phyloP scores from a whole-genome alignment of 352 stramenopile species.

The Globisporangium lucens region DNA sequence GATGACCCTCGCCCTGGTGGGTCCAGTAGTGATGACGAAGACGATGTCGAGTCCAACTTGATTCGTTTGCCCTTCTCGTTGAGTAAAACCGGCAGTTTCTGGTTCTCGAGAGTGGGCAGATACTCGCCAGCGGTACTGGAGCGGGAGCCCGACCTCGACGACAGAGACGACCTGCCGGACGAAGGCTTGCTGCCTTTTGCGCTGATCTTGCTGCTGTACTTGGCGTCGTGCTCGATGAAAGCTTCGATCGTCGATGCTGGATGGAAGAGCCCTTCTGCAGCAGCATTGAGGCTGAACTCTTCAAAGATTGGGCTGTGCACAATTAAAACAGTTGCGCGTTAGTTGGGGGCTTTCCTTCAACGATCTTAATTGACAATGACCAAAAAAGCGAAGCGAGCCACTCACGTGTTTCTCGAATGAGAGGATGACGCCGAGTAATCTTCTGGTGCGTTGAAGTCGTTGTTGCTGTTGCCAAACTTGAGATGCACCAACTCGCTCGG shows the following conservation, averaged over 20 bases:
- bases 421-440: conserved; percentile 2
- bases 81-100: conserved; percentile 26
- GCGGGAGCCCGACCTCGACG: conserved; percentile 18
- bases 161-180: conserved; percentile 20
- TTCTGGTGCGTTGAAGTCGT: conserved; percentile 12
- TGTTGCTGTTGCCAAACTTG: conserved; percentile 6
- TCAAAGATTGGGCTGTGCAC: conserved; percentile 46
- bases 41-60: conserved; percentile 16
- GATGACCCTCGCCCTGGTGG: not conserved
- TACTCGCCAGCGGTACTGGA: conserved; percentile 28
- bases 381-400: not conserved
- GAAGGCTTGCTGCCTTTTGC: conserved; percentile 10
- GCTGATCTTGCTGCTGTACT: conserved; percentile 28
- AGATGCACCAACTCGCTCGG: not conserved
- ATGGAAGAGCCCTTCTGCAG: conserved; percentile 73
- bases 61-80: conserved; percentile 31
- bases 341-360: not conserved
- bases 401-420: conserved; percentile 23
- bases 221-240: conserved; percentile 76
- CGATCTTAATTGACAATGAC: too few relatives aligned
- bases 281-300: conserved; percentile 53
- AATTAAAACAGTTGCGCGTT: not conserved
- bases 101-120: conserved; percentile 32
- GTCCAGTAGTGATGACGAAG: conserved; percentile 16
- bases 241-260: conserved; percentile 71